Conservation (phyloP, 257 asterid genomes). For the Solanum clarkiae region DNA sequence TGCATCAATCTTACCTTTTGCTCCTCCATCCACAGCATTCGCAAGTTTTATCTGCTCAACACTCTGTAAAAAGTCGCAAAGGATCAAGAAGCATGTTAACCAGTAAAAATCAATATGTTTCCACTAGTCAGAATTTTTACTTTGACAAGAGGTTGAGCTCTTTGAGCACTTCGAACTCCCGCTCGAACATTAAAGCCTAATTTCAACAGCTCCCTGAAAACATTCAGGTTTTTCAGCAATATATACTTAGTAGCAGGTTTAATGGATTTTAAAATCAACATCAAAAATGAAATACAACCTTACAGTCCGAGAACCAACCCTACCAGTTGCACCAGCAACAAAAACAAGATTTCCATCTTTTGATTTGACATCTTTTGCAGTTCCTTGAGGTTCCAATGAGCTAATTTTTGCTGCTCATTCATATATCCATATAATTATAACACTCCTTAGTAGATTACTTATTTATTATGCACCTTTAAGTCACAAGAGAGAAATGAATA, state of each 20-base stretch:
- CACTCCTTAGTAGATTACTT: not conserved
- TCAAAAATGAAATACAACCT: conserved; percentile 31
- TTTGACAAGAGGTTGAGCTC: conserved; percentile 76
- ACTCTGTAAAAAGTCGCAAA: conserved; percentile 35
- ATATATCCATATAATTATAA: not conserved
- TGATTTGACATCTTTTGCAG: conserved; percentile 15
- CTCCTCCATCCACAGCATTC: conserved; percentile 27
- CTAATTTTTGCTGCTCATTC: conserved; percentile 36
- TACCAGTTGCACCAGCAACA: conserved; percentile 97
- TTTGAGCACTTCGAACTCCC: conserved; percentile 70
- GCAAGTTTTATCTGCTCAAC: conserved; percentile 55
- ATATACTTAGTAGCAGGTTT: not conserved
- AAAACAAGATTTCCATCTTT: conserved; percentile 63
- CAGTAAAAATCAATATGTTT: not conserved
- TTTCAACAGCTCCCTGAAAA: conserved; percentile 83
- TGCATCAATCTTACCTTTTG: conserved; percentile 45
- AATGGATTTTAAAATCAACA: not conserved
- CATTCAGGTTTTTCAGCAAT: conserved; percentile 5
- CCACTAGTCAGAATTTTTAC: conserved; percentile 26
- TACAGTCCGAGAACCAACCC: conserved; percentile 91
- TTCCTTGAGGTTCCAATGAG: conserved; percentile 36
- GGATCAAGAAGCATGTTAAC: not conserved
- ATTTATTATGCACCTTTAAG: not conserved
- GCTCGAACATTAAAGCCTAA: conserved; percentile 77
- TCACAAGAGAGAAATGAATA: not conserved